phyloP scores from a whole-genome alignment of 176 grass and related monocot species.

The Triticum dicoccoides region DNA sequence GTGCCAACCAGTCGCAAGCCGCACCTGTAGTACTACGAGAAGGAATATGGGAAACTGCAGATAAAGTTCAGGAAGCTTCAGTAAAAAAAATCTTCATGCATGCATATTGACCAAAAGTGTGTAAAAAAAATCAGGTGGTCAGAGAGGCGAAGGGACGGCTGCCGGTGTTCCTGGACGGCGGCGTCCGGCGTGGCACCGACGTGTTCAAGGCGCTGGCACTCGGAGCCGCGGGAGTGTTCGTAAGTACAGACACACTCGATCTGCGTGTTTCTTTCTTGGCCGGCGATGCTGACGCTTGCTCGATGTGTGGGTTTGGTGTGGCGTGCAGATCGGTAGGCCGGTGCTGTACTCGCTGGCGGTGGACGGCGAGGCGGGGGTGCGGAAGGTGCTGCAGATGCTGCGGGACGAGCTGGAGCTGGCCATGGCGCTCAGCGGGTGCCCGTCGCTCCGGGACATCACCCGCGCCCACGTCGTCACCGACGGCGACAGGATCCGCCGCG shows the following conservation, averaged over 20 bases:
- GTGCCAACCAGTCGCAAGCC: neutral
- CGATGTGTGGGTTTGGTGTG: neutral
- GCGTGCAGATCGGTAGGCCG: constrained; percentile 72
- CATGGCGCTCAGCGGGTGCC: constrained; percentile 76
- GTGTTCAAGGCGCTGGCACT: constrained; percentile 90
- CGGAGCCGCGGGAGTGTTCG: constrained; percentile 88
- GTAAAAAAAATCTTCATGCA: neutral
- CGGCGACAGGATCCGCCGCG: constrained; percentile 37
- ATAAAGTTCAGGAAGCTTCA: neutral
- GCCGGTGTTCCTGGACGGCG: constrained; percentile 90
- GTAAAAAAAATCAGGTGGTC: constrained; percentile 51
- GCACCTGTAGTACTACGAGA: neutral
- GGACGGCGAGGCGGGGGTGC: constrained; percentile 74
- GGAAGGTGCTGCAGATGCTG: constrained; percentile 65
- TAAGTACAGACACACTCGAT: constrained; percentile 23
- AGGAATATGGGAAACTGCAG: neutral
- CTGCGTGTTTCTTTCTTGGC: neutral
- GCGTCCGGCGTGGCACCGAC: constrained; percentile 86
- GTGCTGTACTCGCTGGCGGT: constrained; percentile 72
- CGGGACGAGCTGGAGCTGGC: constrained; percentile 75
- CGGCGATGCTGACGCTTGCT: neutral
- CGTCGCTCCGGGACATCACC: constrained; percentile 67
- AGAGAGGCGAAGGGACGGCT: constrained; percentile 60
- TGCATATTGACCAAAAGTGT: neutral
- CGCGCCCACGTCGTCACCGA: constrained; percentile 54